Evolutionary conservation across 148 eudicot species (phyloP), one percentile per base, ranked within the genome.

Genomic region (Spergularia bocconei): DNA sequence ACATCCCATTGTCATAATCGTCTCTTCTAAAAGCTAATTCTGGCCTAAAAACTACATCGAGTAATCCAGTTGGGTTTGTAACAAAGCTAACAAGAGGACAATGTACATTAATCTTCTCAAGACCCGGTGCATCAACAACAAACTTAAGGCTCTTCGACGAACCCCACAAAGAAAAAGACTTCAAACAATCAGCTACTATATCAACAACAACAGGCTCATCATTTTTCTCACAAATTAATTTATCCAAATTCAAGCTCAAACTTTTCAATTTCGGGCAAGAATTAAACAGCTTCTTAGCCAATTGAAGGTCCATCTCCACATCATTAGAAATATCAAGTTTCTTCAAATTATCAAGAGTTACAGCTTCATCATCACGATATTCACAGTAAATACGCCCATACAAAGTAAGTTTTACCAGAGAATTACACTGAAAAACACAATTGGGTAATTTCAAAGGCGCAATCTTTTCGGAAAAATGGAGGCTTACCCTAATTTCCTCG

Each of bases 61-160:
- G 41, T 33, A 63, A 63, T 63, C 47, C 15, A 33, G 15, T 3
- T 33, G 67, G 67, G 5, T 63, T 16, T 6, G 8, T 63, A 2
- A 63, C 67, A 63, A 63, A 63, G 44, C 17, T 25, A 13, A 39
- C 47, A 36, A 63, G 14, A 25, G 41, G 13, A 25, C 67, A 7
- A 29, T 13, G 13, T 11, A 63, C 14, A 13, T 2, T 15, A 33
- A 63, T 63, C 13, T 33, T 38, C 15, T 63, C 25, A 17, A 63
- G 67, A 14, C 15, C 13, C 23, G 67, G 67, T 14, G 67, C 67
- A 63, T 63, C 67, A 29, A 63, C 25, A 38, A 63, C 17, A 63
- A 63, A 25, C n/a, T 39, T 63, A 38, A 38, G 33, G 0, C 44
- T 7, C 44, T 12, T 16, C n/a, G 41, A 63, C 36, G 10, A 11